A percentile compares a stretch with the other conserved stretches of the same genome.
Conservation (phyloP, 2,329 filamentous ascomycete species). For the Lithohypha guttulata region DNA sequence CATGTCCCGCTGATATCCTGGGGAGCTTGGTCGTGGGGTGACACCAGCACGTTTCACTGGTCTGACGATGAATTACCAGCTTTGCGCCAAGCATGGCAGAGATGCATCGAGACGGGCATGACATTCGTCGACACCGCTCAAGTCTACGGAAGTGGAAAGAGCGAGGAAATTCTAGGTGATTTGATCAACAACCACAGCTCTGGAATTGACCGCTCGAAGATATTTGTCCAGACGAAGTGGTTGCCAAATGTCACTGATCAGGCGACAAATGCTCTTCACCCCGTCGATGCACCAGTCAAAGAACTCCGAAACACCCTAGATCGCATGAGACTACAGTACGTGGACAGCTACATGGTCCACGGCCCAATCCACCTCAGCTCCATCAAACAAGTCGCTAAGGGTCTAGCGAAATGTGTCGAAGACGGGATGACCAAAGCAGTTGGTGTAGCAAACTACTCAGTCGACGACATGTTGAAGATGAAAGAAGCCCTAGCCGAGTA, state of each 20-base stretch:
- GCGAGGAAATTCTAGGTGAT: conserved; percentile 33
- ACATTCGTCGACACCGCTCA: conserved; percentile 38
- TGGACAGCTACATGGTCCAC: conserved; percentile 36
- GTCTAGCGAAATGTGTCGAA: conserved; percentile 35
- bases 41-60: conserved; percentile 26
- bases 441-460: conserved; percentile 36
- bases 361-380: conserved; percentile 34
- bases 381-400: conserved; percentile 32
- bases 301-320: conserved; percentile 30
- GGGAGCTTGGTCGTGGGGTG: conserved; percentile 26
- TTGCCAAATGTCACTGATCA: conserved; percentile 25
- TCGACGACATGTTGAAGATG: conserved; percentile 34
- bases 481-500: conserved; percentile 30
- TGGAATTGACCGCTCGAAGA: conserved; percentile 26
- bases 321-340: conserved; percentile 31
- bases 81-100: conserved; percentile 31
- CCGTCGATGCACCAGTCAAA: conserved; percentile 27
- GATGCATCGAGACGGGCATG: conserved; percentile 28
- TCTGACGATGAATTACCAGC: conserved; percentile 27
- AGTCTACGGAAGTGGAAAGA: conserved; percentile 33
- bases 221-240: conserved; percentile 35
- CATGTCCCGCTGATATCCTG: conserved; percentile 23
- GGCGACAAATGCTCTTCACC: conserved; percentile 24
- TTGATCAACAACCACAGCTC: conserved; percentile 25
- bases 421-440: conserved; percentile 32